Evolutionary conservation across 768 basidiomycete genomes (phyloP).

Genomic region (Mycena venus): DNA sequence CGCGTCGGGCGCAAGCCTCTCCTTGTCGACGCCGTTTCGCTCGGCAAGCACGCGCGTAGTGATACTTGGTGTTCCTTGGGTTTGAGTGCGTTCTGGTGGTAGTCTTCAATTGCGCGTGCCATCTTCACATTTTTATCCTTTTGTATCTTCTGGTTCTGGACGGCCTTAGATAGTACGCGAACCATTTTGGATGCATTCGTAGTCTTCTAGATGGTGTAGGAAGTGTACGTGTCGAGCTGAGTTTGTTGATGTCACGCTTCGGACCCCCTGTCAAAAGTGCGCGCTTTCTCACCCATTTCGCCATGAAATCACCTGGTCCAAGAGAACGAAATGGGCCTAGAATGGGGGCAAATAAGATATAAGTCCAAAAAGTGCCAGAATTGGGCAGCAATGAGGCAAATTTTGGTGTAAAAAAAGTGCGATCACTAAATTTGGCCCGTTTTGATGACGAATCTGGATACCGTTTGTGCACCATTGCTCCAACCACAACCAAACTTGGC

Average conservation of each 20-base stretch:
- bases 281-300: neutral
- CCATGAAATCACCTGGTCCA: neutral
- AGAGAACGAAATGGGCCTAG: neutral
- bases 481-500: neutral
- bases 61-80: neutral
- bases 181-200: conserved; percentile 9
- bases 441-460: neutral
- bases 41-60: neutral
- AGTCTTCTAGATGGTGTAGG: neutral
- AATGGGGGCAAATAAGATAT: neutral
- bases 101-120: neutral
- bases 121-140: neutral
- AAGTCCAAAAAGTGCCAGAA: neutral
- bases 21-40: conserved; percentile 1
- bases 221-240: neutral
- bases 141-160: neutral
- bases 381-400: neutral
- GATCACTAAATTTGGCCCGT: neutral
- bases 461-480: neutral
- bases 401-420: neutral
- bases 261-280: neutral
- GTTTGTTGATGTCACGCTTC: neutral
- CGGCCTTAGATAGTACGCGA: neutral
- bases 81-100: conserved; percentile 11
- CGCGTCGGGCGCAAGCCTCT: conserved; percentile 29